These are phyloP conservation scores for Fraxinus platypoda DNA, from an alignment of 305 asterid genomes.

Conservation along the genomic window DNA sequence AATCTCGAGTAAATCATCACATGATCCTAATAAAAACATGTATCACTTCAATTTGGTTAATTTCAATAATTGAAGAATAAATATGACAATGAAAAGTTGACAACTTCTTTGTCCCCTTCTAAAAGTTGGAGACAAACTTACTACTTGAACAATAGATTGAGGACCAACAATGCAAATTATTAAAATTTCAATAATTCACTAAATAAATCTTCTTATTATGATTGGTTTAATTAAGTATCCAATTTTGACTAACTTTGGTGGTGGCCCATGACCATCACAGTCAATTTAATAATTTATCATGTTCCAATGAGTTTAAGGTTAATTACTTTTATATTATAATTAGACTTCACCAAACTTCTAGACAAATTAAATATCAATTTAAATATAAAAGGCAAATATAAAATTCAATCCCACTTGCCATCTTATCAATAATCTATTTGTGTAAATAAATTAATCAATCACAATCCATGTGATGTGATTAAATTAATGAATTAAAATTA, in stretches of 20 bases:
- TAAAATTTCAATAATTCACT: not conserved
- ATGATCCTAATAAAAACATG: not conserved
- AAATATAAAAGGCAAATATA: not conserved
- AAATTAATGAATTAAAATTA: not conserved
- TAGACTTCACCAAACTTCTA: not conserved
- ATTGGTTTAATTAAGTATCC: not conserved
- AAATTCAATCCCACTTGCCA: not conserved
- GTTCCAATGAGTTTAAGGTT: not conserved
- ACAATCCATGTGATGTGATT: conserved; percentile 1
- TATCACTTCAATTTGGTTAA: not conserved
- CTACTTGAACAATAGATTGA: not conserved
- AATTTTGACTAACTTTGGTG: not conserved
- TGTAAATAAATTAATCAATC: not conserved
- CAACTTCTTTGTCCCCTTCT: not conserved
- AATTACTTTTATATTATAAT: not conserved
- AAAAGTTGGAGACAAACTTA: not conserved
- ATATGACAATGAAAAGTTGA: not conserved
- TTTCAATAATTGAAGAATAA: not conserved
- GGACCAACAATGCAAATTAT: not conserved
- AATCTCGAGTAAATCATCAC: not conserved
- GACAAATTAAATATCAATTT: not conserved
- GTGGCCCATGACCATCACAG: not conserved
- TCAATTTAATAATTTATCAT: not conserved
- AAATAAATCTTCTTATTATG: not conserved
- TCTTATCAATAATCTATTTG: not conserved